Base-by-base conservation (phyloP, 192 early-diverging fungal species). In the Lobosporangium transversale region DNA sequence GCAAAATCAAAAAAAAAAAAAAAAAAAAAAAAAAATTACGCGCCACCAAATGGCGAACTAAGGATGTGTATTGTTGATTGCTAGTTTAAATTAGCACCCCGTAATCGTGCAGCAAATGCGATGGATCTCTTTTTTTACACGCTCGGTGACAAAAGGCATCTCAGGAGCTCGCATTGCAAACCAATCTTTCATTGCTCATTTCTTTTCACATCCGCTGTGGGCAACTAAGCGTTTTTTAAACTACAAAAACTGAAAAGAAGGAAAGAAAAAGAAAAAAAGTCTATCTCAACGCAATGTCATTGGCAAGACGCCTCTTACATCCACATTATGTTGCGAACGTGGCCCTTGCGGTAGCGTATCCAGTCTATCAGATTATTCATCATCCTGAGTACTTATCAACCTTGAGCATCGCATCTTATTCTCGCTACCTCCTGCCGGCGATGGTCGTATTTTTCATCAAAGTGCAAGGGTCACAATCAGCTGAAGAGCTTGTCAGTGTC, bases 401-500 rank as follows among this genome's bases (percentile, higher is more conserved):
- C 10, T 26, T 50, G 8, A 66, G 35, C 17, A 31, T 75, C 9
- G 71, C 63, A 4, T 31, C 62, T 15, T 55, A 75, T 26, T 62
- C 58, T 24, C 62, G 71, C 21, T 75, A 65, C 43, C 30, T 64
- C 50, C 37, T 75, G 18, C 71, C 71, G 9, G 71, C 58, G 1
- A 18, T 31, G 15, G 52, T 33, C 9, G 11, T 75, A 12, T 35
- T 66, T 21, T 40, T 24, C n/a, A 66, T 75, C 51, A 75, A 75
- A 51, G 45, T 75, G 20, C 53, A 40, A 1, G 58, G 71, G 44
- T 63, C 83, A 15, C 79, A 79, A 45, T 80, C 83, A 21, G 80
- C 81, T 14, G 83, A 85, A 57, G 83, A 85, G 48, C 76, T 85
- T 23, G 49, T 76, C 40, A 80, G 81, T 48, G 81, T 85, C 5